Evolutionary conservation across 192 early-diverging fungal species (phyloP).

Genomic region (Allomyces macrogynus): DNA sequence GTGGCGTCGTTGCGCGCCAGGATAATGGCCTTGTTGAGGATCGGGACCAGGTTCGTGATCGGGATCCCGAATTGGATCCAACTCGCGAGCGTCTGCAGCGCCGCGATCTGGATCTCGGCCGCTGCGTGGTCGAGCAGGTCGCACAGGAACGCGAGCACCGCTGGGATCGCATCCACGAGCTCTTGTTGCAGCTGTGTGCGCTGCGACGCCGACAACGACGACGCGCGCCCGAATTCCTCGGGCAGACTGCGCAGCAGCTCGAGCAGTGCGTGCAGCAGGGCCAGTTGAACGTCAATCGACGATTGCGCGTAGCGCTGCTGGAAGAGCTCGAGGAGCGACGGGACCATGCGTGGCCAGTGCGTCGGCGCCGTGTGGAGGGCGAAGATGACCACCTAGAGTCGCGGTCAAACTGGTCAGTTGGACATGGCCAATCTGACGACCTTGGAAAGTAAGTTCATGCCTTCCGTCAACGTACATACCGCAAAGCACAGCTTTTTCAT

Average conservation of each 20-base stretch:
- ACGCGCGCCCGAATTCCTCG: neutral
- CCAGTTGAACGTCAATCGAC: neutral
- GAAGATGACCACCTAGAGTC: neutral
- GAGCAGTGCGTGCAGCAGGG: neutral
- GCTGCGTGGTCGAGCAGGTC: neutral
- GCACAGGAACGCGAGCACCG: neutral
- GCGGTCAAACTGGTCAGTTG: neutral
- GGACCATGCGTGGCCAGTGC: neutral
- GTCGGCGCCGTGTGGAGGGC: neutral
- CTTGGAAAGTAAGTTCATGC: neutral
- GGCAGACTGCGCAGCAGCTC: neutral
- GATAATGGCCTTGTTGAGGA: neutral
- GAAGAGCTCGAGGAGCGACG: neutral
- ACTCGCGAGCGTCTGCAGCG: neutral
- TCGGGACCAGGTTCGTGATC: neutral
- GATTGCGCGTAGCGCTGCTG: neutral
- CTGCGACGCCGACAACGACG: neutral
- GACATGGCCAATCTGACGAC: neutral
- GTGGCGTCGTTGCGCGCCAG: neutral
- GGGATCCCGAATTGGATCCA: neutral
- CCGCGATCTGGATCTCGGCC: neutral
- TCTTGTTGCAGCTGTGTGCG: neutral
- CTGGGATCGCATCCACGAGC: neutral
- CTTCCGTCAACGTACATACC: neutral
- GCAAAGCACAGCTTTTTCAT: neutral